Evolutionary conservation across 495 filamentous ascomycete species (phyloP), one percentile per base, ranked within the genome.

Genomic region (Cudoniella acicularis): DNA sequence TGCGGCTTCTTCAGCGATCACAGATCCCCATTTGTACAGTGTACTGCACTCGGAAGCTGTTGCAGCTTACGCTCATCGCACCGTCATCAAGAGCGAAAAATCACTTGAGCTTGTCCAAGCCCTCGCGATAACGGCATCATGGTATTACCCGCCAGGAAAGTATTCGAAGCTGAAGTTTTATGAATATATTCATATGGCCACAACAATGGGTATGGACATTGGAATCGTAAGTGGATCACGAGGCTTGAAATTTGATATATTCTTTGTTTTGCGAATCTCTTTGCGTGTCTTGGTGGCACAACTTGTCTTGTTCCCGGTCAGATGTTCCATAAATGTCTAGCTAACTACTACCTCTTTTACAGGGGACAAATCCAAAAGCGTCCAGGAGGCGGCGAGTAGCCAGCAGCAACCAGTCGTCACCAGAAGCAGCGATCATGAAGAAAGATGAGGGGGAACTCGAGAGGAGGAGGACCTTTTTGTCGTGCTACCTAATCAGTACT

Each of bases 131-230:
- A 78, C 76, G 65, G 46, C 57, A 9, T 61, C 80, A 26, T 81
- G 75, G 63, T 82, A 80, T 58, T 73, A 74, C 57, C 79, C 80
- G 11, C 76, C 79, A 3, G 70, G 70, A 0, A 74, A 72, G 42
- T 76, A 72, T 26, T 64, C 73, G 49, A 75, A 77, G 54, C 59
- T 81, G 59, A 79, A 82, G 52, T 74, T 76, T 53, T 82, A 81
- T 63, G 75, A 83, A 64, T 81, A 80, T 54, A 75, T 78, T 2
- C 78, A 81, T 46, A 79, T 83, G 59, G 79, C 79, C 11, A 73
- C 74, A 18, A 77, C 75, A 2, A 83, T 82, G 79, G 79, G 76
- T 0, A 57, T 81, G 59, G 79, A 82, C 56, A 77, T 83, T 40
- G 79, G 79, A 0, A 67, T 81, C 21, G 30, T 36, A 36, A 36